A percentile compares a stretch with the other conserved stretches of the same genome.
Conservation (phyloP, 2,329 filamentous ascomycete genomes). For the Coleophoma eucalyptorum region DNA sequence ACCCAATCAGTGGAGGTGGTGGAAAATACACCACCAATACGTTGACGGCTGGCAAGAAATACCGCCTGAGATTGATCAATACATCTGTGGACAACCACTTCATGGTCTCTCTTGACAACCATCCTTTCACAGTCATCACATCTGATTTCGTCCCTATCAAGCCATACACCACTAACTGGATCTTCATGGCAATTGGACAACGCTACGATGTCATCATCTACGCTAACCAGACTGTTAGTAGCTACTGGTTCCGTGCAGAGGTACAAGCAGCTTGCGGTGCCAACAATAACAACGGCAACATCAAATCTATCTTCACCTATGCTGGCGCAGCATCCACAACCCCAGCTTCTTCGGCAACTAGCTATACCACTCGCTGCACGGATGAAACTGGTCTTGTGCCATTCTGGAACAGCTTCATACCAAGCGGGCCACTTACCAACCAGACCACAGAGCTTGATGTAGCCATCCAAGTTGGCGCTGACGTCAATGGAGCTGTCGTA, state of each 20-base stretch:
- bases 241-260: neutral
- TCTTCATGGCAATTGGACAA: constrained; percentile 40
- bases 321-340: constrained; percentile 1
- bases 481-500: neutral
- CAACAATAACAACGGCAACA: constrained; percentile 11
- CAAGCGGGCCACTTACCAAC: neutral
- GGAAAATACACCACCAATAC: constrained; percentile 10
- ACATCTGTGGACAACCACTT: constrained; percentile 27
- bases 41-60: constrained; percentile 27
- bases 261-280: constrained; percentile 3
- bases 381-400: constrained; percentile 10
- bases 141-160: constrained; percentile 50
- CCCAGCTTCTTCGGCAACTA: constrained; percentile 1
- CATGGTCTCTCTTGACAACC: constrained; percentile 40
- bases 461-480: neutral
- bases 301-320: constrained; percentile 13
- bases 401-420: neutral
- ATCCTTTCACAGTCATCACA: constrained; percentile 50
- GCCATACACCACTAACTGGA: constrained; percentile 41
- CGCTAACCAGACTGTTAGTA: constrained; percentile 10
- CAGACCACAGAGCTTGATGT: neutral
- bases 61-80: constrained; percentile 37
- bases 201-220: constrained; percentile 31
- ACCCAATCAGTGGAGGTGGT: neutral
- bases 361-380: constrained; percentile 2